A percentile compares a stretch with the other conserved stretches of the same genome.
phyloP scores from a whole-genome alignment of 139 green algal species.

The Chlamydomonas eustigma region DNA sequence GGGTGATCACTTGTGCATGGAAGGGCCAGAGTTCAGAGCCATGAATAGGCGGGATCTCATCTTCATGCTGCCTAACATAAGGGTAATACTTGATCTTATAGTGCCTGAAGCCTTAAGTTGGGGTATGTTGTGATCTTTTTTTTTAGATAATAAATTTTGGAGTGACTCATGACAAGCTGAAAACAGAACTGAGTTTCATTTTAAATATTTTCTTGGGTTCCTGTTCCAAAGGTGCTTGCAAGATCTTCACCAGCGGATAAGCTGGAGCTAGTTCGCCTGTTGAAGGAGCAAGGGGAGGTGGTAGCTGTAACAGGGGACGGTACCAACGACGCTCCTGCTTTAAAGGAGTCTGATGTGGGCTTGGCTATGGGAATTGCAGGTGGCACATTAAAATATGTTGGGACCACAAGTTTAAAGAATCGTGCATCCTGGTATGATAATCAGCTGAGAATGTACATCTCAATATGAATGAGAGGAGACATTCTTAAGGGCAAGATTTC shows the following conservation, averaged over 20 bases:
- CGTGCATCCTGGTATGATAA: too few species aligned
- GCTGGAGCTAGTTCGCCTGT: constrained; percentile 79
- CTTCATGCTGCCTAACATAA: constrained; percentile 67
- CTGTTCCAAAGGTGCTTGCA: constrained; percentile 70
- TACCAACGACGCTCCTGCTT: constrained; percentile 95
- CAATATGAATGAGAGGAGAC: background rate
- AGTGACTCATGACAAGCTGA: background rate
- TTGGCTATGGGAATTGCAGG: constrained; percentile 93
- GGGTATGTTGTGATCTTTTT: background rate
- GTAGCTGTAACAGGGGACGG: constrained; percentile 95
- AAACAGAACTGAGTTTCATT: too few species aligned
- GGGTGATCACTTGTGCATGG: constrained; percentile 1
- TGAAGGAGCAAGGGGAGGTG: constrained; percentile 87
- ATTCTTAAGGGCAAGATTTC: background rate
- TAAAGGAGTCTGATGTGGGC: constrained; percentile 95
- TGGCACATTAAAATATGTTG: too few species aligned
- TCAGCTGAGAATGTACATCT: too few species aligned
- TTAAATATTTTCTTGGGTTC: background rate
- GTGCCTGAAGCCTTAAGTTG: background rate
- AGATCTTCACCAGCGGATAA: constrained; percentile 93
- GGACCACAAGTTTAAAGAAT: too few species aligned
- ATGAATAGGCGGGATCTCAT: constrained; percentile 77
- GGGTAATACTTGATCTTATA: constrained; percentile 21
- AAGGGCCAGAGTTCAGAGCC: constrained; percentile 67
- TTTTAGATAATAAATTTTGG: too few species aligned